Evolutionary conservation across 768 basidiomycete genomes (phyloP).

Genomic region (Mycena kentingensis): DNA sequence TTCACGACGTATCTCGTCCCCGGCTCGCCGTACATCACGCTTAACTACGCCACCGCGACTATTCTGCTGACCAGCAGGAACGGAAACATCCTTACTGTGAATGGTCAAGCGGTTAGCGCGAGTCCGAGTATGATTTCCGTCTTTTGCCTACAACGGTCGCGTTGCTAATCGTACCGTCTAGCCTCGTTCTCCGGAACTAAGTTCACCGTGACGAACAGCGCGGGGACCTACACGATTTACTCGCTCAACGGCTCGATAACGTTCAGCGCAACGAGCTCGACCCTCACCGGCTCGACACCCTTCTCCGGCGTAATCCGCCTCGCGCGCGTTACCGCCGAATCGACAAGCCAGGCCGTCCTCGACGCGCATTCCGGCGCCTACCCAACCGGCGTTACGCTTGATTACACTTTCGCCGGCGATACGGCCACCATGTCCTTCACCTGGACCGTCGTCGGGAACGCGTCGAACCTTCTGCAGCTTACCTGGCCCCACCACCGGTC

Average conservation of each 20-base stretch:
- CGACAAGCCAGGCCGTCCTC: conserved; percentile 30
- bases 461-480: conserved; percentile 34
- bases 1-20: conserved; percentile 36
- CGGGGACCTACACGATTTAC: conserved; percentile 36
- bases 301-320: conserved; percentile 36
- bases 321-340: conserved; percentile 27
- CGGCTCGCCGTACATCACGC: conserved; percentile 37
- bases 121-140: conserved; percentile 22
- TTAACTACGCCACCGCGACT: conserved; percentile 33
- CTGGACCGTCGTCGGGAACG: conserved; percentile 32
- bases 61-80: conserved; percentile 32
- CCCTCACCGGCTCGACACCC: conserved; percentile 26
- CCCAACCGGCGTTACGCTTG: conserved; percentile 30
- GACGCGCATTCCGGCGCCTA: conserved; percentile 35
- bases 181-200: conserved; percentile 30
- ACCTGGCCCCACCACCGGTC: conserved; percentile 40
- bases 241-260: conserved; percentile 33
- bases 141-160: neutral
- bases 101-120: conserved; percentile 26
- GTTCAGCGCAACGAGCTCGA: conserved; percentile 27
- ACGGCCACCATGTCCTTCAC: conserved; percentile 35
- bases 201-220: conserved; percentile 31
- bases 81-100: conserved; percentile 34
- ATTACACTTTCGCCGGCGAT: conserved; percentile 33
- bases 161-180: conserved; percentile 5